These are phyloP conservation scores for Geopyxis carbonaria DNA, from an alignment of 495 filamentous ascomycete genomes.

Conservation along the genomic window DNA sequence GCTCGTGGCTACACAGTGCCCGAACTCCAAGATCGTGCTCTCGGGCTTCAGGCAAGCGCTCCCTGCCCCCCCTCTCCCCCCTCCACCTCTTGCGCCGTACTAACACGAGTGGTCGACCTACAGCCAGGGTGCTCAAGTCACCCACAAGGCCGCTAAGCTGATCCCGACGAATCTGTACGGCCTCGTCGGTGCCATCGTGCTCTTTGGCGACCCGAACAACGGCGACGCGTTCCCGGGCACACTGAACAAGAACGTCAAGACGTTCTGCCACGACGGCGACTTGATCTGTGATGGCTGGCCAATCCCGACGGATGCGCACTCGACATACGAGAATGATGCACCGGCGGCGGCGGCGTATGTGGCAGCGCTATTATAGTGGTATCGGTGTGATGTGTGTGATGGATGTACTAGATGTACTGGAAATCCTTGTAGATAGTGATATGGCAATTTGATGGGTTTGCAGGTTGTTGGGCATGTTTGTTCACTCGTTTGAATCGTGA, in stretches of 20 bases:
- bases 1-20: conserved; percentile 34
- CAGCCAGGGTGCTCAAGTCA: conserved; percentile 21
- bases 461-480: no score
- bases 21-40: conserved; percentile 42
- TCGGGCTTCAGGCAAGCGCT: conserved; percentile 43
- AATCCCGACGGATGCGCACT: conserved; percentile 8
- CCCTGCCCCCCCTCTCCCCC: neutral
- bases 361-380: conserved; percentile 9
- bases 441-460: no score
- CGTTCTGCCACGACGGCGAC: conserved; percentile 16
- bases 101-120: neutral
- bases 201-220: conserved; percentile 20
- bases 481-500: no score
- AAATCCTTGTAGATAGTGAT: no score
- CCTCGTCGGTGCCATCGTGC: conserved; percentile 12
- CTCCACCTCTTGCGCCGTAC: neutral
- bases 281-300: conserved; percentile 12
- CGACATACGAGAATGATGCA: conserved; percentile 8
- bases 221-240: conserved; percentile 12
- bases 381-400: no score
- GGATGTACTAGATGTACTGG: no score
- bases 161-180: conserved; percentile 7
- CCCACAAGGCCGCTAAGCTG: conserved; percentile 12
- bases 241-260: conserved; percentile 17
- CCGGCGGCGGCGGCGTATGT: conserved; percentile 15